These are phyloP conservation scores for Coemansia sp. DNA, from an alignment of 192 early-diverging fungal species.

Conservation along the genomic window DNA sequence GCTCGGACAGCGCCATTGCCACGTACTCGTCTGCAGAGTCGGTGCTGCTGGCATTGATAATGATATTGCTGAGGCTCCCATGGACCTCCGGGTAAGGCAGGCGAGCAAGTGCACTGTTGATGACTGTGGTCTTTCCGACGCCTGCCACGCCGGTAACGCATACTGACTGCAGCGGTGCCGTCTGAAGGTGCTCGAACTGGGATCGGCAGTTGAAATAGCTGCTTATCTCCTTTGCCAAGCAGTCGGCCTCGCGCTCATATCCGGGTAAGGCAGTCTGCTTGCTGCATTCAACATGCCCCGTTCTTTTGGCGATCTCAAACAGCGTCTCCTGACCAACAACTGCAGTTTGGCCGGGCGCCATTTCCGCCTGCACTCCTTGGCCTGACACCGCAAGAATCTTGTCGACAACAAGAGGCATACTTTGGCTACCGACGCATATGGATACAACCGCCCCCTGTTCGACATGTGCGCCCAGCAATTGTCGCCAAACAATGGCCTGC, in stretches of 20 bases:
- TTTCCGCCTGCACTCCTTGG: background rate
- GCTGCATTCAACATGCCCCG: too few relatives aligned
- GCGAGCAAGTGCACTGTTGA: slow-evolving; percentile 13
- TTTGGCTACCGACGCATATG: slow-evolving; percentile 11
- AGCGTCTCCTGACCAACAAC: slow-evolving; percentile 1
- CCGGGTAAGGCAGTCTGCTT: slow-evolving; percentile 3
- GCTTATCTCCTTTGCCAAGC: slow-evolving; percentile 12
- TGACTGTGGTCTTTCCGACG: slow-evolving; percentile 27
- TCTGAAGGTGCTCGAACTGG: slow-evolving; percentile 12
- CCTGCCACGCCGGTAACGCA: slow-evolving; percentile 24
- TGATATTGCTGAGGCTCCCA: slow-evolving; percentile 22
- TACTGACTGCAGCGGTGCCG: slow-evolving; percentile 15
- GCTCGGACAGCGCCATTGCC: slow-evolving; percentile 19
- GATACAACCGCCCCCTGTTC: background rate
- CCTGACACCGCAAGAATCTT: background rate
- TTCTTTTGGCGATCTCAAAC: background rate
- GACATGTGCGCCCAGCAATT: slow-evolving; percentile 1
- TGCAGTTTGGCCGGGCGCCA: background rate
- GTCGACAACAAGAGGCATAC: background rate
- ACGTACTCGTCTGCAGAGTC: slow-evolving; percentile 31
- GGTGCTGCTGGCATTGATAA: slow-evolving; percentile 22
- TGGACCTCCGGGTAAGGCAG: slow-evolving; percentile 12
- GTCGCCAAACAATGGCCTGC: slow-evolving; percentile 7
- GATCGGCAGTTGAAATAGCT: slow-evolving; percentile 25
- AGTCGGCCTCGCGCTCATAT: slow-evolving; percentile 14